These are phyloP conservation scores for Trichocomaceae sp. DNA, from an alignment of 2,329 filamentous ascomycete species.

Conservation along the genomic window DNA sequence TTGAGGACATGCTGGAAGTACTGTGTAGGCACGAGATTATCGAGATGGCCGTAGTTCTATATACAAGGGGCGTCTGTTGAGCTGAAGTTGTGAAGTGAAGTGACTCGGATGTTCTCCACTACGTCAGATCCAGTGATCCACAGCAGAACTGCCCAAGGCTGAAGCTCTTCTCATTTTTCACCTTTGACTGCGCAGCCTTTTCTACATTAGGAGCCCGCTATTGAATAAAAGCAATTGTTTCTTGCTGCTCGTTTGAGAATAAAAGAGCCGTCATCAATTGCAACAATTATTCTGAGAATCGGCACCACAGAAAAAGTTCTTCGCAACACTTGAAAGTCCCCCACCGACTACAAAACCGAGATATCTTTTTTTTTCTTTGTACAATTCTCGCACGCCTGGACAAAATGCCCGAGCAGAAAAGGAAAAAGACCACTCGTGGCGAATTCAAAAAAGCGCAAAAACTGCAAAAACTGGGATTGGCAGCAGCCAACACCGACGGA, in stretches of 20 bases:
- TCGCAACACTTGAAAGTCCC: background rate
- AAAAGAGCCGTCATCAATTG: background rate
- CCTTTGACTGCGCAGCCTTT: background rate
- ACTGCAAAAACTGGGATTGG: conserved; percentile 28
- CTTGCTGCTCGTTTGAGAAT: background rate
- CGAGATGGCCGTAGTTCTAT: background rate
- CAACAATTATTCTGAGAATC: background rate
- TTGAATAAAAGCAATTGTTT: background rate
- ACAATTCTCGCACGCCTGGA: too few species aligned
- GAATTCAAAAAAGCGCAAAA: conserved; percentile 52
- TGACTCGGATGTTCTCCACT: too few species aligned
- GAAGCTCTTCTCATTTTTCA: background rate
- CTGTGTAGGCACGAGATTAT: background rate
- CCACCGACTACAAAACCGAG: background rate
- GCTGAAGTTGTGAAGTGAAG: background rate
- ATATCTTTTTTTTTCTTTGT: background rate
- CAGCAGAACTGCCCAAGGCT: too few species aligned
- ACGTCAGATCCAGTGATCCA: conserved; percentile 8
- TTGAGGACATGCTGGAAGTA: conserved; percentile 4
- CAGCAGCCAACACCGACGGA: conserved; percentile 23
- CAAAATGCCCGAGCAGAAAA: conserved; percentile 51
- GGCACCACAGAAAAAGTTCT: background rate
- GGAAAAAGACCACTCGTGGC: conserved; percentile 39
- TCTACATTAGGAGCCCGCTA: background rate
- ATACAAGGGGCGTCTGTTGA: background rate